phyloP scores from a whole-genome alignment of 2,329 filamentous ascomycete genomes.

The Ascomycota sp. region DNA sequence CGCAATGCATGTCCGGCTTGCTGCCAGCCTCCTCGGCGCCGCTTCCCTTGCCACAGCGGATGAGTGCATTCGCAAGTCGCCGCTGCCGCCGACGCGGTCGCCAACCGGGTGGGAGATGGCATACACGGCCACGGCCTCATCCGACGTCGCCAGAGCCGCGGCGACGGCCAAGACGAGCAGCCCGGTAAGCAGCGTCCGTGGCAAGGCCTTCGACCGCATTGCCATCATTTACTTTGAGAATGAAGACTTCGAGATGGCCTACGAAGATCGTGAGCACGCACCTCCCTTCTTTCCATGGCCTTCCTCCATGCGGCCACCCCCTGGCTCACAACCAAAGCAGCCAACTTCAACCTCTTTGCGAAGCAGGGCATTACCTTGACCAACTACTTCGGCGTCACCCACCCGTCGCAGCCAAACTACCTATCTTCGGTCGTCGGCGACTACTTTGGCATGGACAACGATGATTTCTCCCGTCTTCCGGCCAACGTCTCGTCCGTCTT shows the following conservation, averaged over 20 bases:
- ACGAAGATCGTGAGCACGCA: constrained; percentile 30
- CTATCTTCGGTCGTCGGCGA: constrained; percentile 44
- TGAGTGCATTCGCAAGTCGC: too few species aligned
- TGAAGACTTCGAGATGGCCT: constrained; percentile 42
- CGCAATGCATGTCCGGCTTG: too few species aligned
- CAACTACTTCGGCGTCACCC: constrained; percentile 36
- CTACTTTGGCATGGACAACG: constrained; percentile 50
- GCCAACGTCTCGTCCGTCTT: constrained; percentile 41
- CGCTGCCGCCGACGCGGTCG: too few species aligned
- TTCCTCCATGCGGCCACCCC: too few species aligned
- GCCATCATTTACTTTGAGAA: constrained; percentile 62
- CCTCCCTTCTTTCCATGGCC: background rate
- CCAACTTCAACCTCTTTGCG: constrained; percentile 9
- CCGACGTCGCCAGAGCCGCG: constrained; percentile 29
- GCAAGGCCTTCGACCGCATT: constrained; percentile 50
- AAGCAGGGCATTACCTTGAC: constrained; percentile 11
- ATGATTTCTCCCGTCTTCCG: constrained; percentile 35
- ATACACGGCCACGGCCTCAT: constrained; percentile 28
- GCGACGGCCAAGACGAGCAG: constrained; percentile 38
- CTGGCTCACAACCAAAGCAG: too few species aligned
- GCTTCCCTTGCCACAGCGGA: too few species aligned
- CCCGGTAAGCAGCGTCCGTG: constrained; percentile 40
- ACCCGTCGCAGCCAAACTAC: constrained; percentile 60
- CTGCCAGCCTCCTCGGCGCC: too few species aligned
- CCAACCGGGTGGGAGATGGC: constrained; percentile 13